Evolutionary conservation across 305 asterid species (phyloP), one percentile per base, ranked within the genome.

Genomic region (Fraxinus baroniana): DNA sequence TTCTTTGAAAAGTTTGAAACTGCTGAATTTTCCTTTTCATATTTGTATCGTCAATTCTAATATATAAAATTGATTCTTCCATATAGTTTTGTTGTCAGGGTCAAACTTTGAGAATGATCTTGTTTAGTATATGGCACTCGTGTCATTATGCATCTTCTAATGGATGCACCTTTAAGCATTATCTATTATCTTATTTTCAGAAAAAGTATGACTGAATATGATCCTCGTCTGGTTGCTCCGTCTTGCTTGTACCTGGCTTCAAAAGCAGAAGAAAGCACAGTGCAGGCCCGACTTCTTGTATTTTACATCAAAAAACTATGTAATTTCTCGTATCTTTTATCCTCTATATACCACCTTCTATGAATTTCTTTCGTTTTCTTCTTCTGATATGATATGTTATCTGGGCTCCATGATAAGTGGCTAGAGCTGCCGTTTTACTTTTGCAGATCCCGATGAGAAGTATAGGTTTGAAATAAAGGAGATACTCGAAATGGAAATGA

Each of bases 401-500:
- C 17, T 81, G 71, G 24, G 44, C 32, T 79, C 79, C 78, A 68
- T 73, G 68, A 80, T 84, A 82, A 78, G 33, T 72, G 46, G 71
- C 64, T 62, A 82, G 74, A 81, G 46, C 83, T 10, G 76, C 78
- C 81, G 6, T 49, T 62, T 74, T 84, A 26, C 80, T 84, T 74
- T 88, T 86, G 90, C 95, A 95, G 97, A 87, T 90, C 32, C 87
- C 0, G 98, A 90, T 81, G 99, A 95, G 57, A 95, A 89, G 89
- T 92, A 90, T 84, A 90, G 91, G 60, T 93, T 62, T 86, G 99
- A 95, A 88, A 89, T 91, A 82, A 95, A 94, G 83, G 99, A 95
- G 84, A 94, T 95, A 80, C 93, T 95, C 18, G 99, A 93, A 87
- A 95, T 94, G 99, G 99, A 95, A 89, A 95, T 95, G 98, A 95